A percentile compares a stretch with the other conserved stretches of the same genome.
Conservation (phyloP, 345 rosid species). For the Brassica carinata region DNA sequence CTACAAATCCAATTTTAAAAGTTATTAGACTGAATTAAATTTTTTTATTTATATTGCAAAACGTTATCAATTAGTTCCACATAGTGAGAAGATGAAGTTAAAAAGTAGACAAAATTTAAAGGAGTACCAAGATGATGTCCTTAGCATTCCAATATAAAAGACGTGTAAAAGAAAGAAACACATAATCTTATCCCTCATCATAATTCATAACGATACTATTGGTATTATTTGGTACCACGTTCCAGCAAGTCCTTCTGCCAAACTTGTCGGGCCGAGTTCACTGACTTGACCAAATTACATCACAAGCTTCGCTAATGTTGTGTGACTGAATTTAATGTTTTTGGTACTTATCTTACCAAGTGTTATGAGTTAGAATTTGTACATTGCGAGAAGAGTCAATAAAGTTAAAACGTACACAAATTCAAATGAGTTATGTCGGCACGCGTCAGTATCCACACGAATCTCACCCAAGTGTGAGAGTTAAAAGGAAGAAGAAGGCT, state of each 20-base stretch:
- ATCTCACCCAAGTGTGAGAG: not conserved
- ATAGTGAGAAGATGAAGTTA: no score
- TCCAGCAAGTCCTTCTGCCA: not conserved
- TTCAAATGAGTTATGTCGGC: not conserved
- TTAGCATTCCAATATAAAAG: not conserved
- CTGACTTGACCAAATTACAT: not conserved
- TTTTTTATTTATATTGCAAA: no score
- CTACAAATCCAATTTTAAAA: not conserved
- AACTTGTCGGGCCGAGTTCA: no score
- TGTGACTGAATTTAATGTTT: not conserved
- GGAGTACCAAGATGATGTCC: not conserved
- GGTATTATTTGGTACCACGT: not conserved
- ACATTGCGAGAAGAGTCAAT: not conserved
- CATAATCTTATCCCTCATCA: not conserved
- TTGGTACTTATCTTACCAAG: not conserved
- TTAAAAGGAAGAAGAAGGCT: not conserved
- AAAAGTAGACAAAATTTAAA: no score
- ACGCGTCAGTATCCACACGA: constrained; percentile 1
- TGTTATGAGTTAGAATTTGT: not conserved
- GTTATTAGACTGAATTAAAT: not conserved
- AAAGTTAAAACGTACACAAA: not conserved
- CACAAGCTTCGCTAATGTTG: not conserved
- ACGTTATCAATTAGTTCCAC: no score
- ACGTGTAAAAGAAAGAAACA: not conserved
- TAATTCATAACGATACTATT: not conserved